A percentile compares a stretch with the other conserved stretches of the same genome.
phyloP scores from a whole-genome alignment of 371 early-diverging fungal genomes.

The Chytridiales sp. region DNA sequence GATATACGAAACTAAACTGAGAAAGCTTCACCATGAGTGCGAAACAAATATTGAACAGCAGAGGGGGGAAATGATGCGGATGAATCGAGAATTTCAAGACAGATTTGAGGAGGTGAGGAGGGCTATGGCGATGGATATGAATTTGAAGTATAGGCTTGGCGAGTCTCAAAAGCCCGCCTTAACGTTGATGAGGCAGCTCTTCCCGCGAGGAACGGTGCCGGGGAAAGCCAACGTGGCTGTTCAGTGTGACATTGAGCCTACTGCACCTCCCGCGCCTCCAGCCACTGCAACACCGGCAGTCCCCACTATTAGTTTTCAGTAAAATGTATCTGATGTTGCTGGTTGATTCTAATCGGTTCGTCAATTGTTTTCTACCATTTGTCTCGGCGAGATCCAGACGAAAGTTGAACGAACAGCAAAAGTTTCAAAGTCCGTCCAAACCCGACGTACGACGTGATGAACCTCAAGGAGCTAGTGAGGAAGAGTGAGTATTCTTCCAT shows the following conservation, averaged over 20 bases:
- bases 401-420: too few relatives aligned
- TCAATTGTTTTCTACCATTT: too few relatives aligned
- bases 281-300: too few relatives aligned
- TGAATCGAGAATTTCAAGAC: constrained; percentile 6
- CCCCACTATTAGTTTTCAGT: too few relatives aligned
- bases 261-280: too few relatives aligned
- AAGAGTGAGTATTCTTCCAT: constrained; percentile 5
- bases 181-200: background rate
- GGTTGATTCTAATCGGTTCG: too few relatives aligned
- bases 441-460: too few relatives aligned
- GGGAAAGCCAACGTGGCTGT: background rate
- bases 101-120: constrained; percentile 10
- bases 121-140: constrained; percentile 3
- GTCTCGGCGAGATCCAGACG: too few relatives aligned
- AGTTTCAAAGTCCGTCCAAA: too few relatives aligned
- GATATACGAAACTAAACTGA: background rate
- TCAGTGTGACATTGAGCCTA: constrained; percentile 9
- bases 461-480: constrained; percentile 13
- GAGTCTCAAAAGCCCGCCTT: background rate
- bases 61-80: constrained; percentile 4
- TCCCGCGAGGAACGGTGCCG: constrained; percentile 3
- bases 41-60: background rate
- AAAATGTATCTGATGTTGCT: too few relatives aligned
- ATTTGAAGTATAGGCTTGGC: background rate
- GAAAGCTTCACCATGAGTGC: background rate